Base-by-base conservation (phyloP, 768 basidiomycete genomes). In the Auricularia cornea region DNA sequence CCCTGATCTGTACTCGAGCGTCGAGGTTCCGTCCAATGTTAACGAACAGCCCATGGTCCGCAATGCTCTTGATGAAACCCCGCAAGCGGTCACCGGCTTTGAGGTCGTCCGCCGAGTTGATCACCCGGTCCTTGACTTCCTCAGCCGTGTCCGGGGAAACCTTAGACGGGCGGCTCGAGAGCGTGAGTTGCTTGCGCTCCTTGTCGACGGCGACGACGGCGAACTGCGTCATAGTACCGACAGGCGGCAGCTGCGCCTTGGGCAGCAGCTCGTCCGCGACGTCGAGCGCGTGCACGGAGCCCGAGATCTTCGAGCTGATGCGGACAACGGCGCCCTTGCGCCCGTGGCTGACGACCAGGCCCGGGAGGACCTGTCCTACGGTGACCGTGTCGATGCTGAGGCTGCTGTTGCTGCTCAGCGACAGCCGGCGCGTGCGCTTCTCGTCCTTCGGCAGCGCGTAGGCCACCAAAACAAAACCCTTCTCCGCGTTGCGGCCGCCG, bases 1-100 rank as follows among this genome's bases (percentile, higher is more conserved):
- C 92, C 70, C 83, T 86, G 71, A 98, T 98, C 75, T 96, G 93
- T 30, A 99, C 87, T 20, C 95, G 86, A 62, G 90, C 94, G 70
- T 94, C 92, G 30, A 97, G 78, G n/a, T 82, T 81, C 32, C 88
- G 83, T 11, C 92, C 93, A 38, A 99, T 76, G 30, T 84, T 84
- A 3, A 99, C 92, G 68, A 97, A 98, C 23, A 99, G 70, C 18
- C 96, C 96, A 70, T 90, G 87, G 56, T 93, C 89, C 20, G 85
- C 82, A 33, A 98, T 79, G 68, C 84, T 91, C 77, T 93, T 97
- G 70, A 98, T 83, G 70, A 96, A 92, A 12, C 96, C 96, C 61
- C 93, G 83, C 20, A 95, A 77, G n/a, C 78, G 82, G 60, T 89
- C 79, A 3, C 94, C 95, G 28, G 83, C 79, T 68, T 87, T 81